Evolutionary conservation across 805 yeast species (phyloP).

Genomic region (Kodamaea jinghongensis): DNA sequence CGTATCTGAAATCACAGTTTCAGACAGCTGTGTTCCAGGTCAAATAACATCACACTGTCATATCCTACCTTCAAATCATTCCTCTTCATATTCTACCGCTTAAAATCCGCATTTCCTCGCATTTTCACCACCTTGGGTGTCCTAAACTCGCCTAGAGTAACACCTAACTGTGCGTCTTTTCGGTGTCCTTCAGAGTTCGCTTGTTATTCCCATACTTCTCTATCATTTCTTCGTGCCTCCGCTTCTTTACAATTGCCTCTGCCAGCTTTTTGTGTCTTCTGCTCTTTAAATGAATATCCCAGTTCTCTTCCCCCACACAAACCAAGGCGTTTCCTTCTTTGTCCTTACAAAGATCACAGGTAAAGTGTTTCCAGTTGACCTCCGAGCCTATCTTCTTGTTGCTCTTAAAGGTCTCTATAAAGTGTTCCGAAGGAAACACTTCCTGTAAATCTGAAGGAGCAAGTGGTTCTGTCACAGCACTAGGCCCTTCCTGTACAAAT

Average conservation of each 20-base stretch:
- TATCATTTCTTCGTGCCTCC: conserved; percentile 49
- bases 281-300: conserved; percentile 66
- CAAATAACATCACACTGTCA: too few relatives aligned
- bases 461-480: conserved; percentile 21
- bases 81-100: too few relatives aligned
- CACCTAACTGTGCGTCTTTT: too few relatives aligned
- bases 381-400: conserved; percentile 36
- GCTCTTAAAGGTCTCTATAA: conserved; percentile 23
- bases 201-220: conserved; percentile 5
- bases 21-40: too few relatives aligned
- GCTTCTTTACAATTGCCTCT: conserved; percentile 47
- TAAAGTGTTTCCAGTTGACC: conserved; percentile 62
- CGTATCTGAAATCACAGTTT: too few relatives aligned
- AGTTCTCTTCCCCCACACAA: conserved; percentile 70
- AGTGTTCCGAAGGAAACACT: conserved; percentile 26
- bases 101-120: too few relatives aligned
- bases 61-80: too few relatives aligned
- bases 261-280: conserved; percentile 62
- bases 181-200: neutral
- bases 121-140: too few relatives aligned
- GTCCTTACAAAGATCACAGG: conserved; percentile 65
- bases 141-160: too few relatives aligned
- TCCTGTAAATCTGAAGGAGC: conserved; percentile 25
- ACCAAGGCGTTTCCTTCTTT: conserved; percentile 53
- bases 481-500: conserved; percentile 30